Percentiles rank a stretch among this genome's conserved stretches.
Evolutionary conservation across 2,329 filamentous ascomycete species (phyloP).

Genomic region (Neofusicoccum laricinum): DNA sequence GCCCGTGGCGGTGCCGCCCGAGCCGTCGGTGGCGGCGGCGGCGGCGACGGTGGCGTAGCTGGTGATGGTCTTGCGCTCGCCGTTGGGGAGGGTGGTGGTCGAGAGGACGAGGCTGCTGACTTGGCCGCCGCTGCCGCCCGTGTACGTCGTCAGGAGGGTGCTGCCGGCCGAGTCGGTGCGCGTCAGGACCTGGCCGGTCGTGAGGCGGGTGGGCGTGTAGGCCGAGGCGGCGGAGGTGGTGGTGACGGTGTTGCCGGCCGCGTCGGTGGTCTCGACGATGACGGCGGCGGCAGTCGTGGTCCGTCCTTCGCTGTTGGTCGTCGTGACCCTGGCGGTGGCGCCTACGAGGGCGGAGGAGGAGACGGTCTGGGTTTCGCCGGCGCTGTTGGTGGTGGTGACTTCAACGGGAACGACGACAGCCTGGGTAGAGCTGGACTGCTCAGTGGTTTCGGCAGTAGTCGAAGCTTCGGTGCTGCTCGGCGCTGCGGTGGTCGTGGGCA

Average conservation of each 20-base stretch:
- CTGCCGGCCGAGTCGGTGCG: conserved; percentile 39
- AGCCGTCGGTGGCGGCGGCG: conserved; percentile 22
- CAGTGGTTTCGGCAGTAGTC: neutral
- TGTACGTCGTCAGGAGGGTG: conserved; percentile 47
- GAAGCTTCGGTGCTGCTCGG: neutral
- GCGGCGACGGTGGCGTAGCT: conserved; percentile 43
- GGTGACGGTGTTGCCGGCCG: conserved; percentile 36
- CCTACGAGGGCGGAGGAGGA: conserved; percentile 41
- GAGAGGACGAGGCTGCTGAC: conserved; percentile 40
- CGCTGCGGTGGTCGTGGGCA: conserved; percentile 1
- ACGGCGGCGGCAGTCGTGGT: conserved; percentile 38
- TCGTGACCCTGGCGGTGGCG: conserved; percentile 37
- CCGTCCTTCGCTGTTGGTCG: conserved; percentile 39
- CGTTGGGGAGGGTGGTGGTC: conserved; percentile 32
- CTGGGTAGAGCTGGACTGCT: neutral
- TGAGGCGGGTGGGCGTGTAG: conserved; percentile 22
- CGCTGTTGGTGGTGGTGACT: conserved; percentile 37
- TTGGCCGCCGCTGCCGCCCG: conserved; percentile 37
- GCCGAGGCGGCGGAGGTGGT: conserved; percentile 31
- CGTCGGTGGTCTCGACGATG: conserved; percentile 38
- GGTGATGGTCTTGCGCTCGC: conserved; percentile 40
- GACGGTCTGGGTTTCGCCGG: conserved; percentile 33
- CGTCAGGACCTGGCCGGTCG: conserved; percentile 42
- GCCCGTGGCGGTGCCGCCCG: conserved; percentile 18
- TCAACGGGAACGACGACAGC: conserved; percentile 40